Base-by-base conservation (phyloP, 2,329 filamentous ascomycete genomes). In the Teratosphaeria viscida region DNA sequence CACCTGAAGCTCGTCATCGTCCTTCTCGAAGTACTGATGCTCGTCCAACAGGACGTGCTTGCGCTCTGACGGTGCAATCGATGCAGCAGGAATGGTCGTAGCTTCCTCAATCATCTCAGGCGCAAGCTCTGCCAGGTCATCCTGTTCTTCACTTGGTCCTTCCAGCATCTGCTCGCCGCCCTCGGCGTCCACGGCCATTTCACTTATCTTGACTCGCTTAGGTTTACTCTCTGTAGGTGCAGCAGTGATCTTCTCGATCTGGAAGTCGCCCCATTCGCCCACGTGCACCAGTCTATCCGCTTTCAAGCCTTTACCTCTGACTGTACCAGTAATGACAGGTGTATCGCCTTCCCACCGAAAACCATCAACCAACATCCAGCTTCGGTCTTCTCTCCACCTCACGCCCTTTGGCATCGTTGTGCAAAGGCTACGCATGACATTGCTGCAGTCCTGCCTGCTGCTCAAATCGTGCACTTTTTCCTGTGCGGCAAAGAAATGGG, bases 11-110 rank as follows among this genome's bases (percentile, higher is more conserved):
- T 81, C 77, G 57, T 85, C 76, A 57, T 94, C 87, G 54, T 94
- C 90, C 52, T 97, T 92, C 0, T 92, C 92, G 71, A 97, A 99
- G 74, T 99, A 99, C 72, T 97, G 92, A 73, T 99, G 92, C 65
- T 97, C 92, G 66, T 99, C 94, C 10, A 99, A 80, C 49, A 99
- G 78, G 1, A 99, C 94, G 64, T 92, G 94, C 75, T 92, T 95
- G 70, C 78, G 70, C 60, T 79, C 77, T 29, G 68, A 82, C 65
- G 62, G 78, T 71, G 67, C 80, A 60, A 76, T 76, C 70, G 72
- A 80, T 63, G 75, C 76, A 7, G 77, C 74, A 26, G 83, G 82
- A 26, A 84, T 82, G 11, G 56, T 60, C 54, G 64, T 61, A 62
- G 89, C 88, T 27, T 84, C 88, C 26, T 84, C 79, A 60, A 84